Evolutionary conservation across 805 yeast genomes (phyloP).

Genomic region (Ogataea nonfermentans): DNA sequence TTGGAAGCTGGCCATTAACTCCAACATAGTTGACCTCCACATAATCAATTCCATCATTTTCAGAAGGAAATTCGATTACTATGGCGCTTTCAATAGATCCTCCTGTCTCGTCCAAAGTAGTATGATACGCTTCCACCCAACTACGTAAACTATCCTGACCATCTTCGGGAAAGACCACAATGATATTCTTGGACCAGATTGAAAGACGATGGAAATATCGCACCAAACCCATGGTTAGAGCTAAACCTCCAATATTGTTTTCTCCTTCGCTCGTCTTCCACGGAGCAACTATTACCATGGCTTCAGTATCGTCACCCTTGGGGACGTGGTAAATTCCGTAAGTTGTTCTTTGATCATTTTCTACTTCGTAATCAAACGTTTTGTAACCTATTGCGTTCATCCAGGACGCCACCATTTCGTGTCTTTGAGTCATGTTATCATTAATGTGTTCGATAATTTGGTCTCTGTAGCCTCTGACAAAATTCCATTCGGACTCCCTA

Average conservation of each 20-base stretch:
- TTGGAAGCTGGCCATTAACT: slow-evolving; percentile 92
- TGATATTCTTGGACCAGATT: slow-evolving; percentile 93
- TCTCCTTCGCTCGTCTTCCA: slow-evolving; percentile 69
- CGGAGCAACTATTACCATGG: slow-evolving; percentile 87
- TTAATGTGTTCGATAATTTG: slow-evolving; percentile 45
- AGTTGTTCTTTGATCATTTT: slow-evolving; percentile 29
- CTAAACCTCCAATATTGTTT: slow-evolving; percentile 76
- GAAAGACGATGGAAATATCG: slow-evolving; percentile 83
- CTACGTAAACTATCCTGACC: slow-evolving; percentile 64
- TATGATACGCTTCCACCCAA: slow-evolving; percentile 95
- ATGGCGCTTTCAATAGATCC: slow-evolving; percentile 93
- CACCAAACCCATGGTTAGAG: slow-evolving; percentile 69
- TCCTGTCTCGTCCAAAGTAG: slow-evolving; percentile 78
- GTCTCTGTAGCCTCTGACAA: slow-evolving; percentile 78
- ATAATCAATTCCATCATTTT: slow-evolving; percentile 65
- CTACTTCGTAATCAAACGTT: slow-evolving; percentile 43
- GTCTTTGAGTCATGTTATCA: slow-evolving; percentile 36
- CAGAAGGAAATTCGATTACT: slow-evolving; percentile 70
- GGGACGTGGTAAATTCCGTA: slow-evolving; percentile 91
- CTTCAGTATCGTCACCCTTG: slow-evolving; percentile 93
- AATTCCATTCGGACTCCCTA: slow-evolving; percentile 92
- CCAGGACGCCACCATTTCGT: slow-evolving; percentile 53
- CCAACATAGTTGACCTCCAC: slow-evolving; percentile 82
- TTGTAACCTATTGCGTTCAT: slow-evolving; percentile 70
- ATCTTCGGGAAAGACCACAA: slow-evolving; percentile 78